These are phyloP conservation scores for Phytophthora kernoviae DNA, from an alignment of 352 stramenopile genomes.

Conservation along the genomic window DNA sequence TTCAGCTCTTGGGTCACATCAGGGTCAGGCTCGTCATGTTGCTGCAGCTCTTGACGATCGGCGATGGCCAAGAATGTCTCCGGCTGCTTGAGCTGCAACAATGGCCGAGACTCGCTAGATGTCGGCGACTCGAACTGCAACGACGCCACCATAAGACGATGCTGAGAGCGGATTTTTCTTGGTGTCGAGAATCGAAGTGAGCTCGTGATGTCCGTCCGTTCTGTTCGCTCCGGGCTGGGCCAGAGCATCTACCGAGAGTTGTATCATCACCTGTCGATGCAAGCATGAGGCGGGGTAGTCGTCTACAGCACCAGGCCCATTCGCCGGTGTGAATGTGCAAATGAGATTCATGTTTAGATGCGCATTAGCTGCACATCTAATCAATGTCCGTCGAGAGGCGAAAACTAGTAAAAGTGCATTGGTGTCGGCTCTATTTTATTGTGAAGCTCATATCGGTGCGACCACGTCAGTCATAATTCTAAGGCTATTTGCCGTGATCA, in stretches of 20 bases:
- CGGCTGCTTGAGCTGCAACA: constrained; percentile 1
- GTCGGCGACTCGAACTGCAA: not conserved
- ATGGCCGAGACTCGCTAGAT: not conserved
- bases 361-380: no score
- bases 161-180: not conserved
- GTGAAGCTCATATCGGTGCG: not conserved
- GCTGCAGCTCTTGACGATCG: not conserved
- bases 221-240: no score
- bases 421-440: constrained; percentile 1
- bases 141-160: not conserved
- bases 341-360: no score
- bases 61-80: not conserved
- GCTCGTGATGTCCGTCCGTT: not conserved
- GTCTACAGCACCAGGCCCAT: no score
- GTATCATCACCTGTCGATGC: no score
- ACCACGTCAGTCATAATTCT: not conserved
- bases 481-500: constrained; percentile 13
- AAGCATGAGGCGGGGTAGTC: no score
- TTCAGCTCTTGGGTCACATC: constrained; percentile 30
- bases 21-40: constrained; percentile 20
- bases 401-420: not conserved
- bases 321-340: no score
- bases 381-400: no score
- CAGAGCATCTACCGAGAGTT: no score
- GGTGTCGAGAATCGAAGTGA: not conserved